Base-by-base conservation (phyloP, 2,329 filamentous ascomycete genomes). In the Sarocladiaceae sp. region DNA sequence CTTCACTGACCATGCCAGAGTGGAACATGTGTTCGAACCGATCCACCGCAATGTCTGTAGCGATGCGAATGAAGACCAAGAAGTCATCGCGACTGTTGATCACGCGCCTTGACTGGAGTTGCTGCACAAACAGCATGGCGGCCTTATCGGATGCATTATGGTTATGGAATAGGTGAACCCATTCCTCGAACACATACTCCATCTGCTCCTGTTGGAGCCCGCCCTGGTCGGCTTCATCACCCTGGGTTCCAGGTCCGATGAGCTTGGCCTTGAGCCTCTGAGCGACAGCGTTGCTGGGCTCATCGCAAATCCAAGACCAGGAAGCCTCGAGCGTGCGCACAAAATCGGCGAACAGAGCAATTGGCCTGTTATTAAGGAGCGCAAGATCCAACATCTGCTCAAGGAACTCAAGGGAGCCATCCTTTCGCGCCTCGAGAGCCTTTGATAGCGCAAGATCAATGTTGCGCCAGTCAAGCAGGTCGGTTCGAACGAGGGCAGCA, bases 131-230 rank as follows among this genome's bases (percentile, higher is more conserved):
- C 2, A 86, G 78, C 5, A 76, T 69, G 44, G 82, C 73, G 1
- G 83, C 78, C 57, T 84, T 85, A 49, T 88, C 84, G 3, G 83
- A 82, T 3, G 83, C 80, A 52, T 83, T 80, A n/a, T 81, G 76
- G 54, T 88, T 87, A 62, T 85, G 85, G 66, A 76, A 84, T 6
- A 96, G 76, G 48, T 84, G 82, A 21, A 91, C 78, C 93, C 93
- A 98, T 66, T 98, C 93, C 33, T 91, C 89, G 57, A 98, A 96
- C 16, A 96, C 76, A 59, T 98, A 97, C 54, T 94, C 88, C 65
- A 95, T 80, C 61, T 96, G 88, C 49, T 95, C 88, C 18, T 74
- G 78, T 23, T 72, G 73, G 63, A 45, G 73, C 62, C 51, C 73
- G 70, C 42, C 69, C 29, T 66, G 63, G 3, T 64, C 53, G 5